Percentiles rank a stretch among this genome's conserved stretches.
Conservation (phyloP, 257 asterid genomes). For the Osmanthus fragrans region DNA sequence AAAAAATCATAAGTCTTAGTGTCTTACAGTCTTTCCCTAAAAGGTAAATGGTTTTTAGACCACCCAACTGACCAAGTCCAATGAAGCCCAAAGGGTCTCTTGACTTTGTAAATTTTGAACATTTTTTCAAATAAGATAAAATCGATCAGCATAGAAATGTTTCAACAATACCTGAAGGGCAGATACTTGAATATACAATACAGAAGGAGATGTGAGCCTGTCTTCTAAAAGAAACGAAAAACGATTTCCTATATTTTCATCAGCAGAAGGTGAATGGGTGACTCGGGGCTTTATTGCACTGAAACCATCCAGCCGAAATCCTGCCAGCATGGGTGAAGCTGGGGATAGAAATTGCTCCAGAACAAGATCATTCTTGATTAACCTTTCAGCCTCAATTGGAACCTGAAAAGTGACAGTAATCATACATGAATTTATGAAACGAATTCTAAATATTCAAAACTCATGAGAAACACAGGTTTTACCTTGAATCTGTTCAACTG, state of each 20-base stretch:
- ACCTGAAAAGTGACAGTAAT: constrained; percentile 50
- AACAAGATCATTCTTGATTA: constrained; percentile 70
- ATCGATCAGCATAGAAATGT: constrained; percentile 9
- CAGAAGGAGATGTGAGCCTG: constrained; percentile 78
- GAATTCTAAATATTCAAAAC: constrained; percentile 9
- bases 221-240: constrained; percentile 60
- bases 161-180: constrained; percentile 73
- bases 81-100: background rate
- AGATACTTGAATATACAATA: constrained; percentile 82
- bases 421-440: constrained; percentile 4
- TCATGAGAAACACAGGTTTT: constrained; percentile 22
- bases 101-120: constrained; percentile 5
- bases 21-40: constrained; percentile 4
- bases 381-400: constrained; percentile 89
- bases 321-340: constrained; percentile 84
- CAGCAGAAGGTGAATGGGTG: constrained; percentile 72
- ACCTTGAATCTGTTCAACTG: constrained; percentile 90
- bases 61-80: background rate
- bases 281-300: constrained; percentile 78
- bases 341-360: constrained; percentile 82
- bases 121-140: constrained; percentile 14
- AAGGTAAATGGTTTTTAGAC: background rate
- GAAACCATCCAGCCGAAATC: constrained; percentile 94
- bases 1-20: too few species aligned
- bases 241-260: constrained; percentile 37